Evolutionary conservation across 495 filamentous ascomycete species (phyloP), one percentile per base, ranked within the genome.

Genomic region (Xylaria palmicola): DNA sequence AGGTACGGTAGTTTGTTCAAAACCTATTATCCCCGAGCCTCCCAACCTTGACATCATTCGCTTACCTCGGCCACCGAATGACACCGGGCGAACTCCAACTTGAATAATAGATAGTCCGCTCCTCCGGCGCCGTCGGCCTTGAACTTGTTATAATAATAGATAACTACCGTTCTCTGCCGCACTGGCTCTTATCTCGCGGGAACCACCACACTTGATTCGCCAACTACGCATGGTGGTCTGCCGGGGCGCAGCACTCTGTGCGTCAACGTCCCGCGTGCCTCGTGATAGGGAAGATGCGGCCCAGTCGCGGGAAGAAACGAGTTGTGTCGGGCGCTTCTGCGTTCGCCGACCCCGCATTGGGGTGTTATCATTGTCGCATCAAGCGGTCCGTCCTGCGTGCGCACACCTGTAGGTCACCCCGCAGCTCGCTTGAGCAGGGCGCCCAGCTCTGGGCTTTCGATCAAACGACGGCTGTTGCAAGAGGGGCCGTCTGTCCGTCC

Each of bases 341-440:
- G 13, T 56, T 40, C 34, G 20, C 12, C 30, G 10, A 15, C 26
- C 36, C 52, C 52, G 20, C 27, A 37, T 13, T 43, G 32, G 6
- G 17, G 39, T 56, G 39, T 6, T 56, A 39, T 56, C 53, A 56
- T 44, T 43, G 15, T 22, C 17, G 39, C 53, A 56, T 56, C 53
- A 56, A 32, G 39, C 53, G 32, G 43, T 19, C 17, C 22, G 32
- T 34, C 6, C 32, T 6, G 5, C 32, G 32, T 6, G 22, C 10
- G 41, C 19, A 44, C 10, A 44, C 9, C 4, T 26, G 29, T 22
- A 39, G 36, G 26, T 44, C 53, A 43, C 26, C 39, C 53, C 53
- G 27, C 53, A 44, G 53, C 53, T 26, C 51, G 51, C 51, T 41
- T 39, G 34, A 55, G 51, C 12, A 44, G 26, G 9, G 2, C 29